These are phyloP conservation scores for Boletus speciosus DNA, from an alignment of 768 basidiomycete species.

Conservation along the genomic window DNA sequence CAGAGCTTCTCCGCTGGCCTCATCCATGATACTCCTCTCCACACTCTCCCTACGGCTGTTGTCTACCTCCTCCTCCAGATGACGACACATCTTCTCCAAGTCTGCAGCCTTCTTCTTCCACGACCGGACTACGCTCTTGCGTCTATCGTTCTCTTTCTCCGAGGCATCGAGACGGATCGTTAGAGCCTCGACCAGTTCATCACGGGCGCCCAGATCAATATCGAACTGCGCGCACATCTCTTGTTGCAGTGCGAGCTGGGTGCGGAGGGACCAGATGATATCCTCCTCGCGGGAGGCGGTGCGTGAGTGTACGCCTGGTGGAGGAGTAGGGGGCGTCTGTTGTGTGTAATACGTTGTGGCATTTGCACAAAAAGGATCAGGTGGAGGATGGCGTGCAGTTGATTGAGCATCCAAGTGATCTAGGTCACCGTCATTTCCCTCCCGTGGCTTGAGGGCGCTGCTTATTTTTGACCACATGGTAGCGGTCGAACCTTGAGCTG, in stretches of 20 bases:
- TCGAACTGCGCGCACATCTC: slow-evolving; percentile 77
- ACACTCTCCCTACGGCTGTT: slow-evolving; percentile 76
- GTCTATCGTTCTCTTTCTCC: slow-evolving; percentile 64
- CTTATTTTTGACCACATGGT: slow-evolving; percentile 64
- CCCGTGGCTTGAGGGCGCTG: slow-evolving; percentile 48
- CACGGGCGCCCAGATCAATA: slow-evolving; percentile 66
- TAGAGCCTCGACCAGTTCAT: slow-evolving; percentile 66
- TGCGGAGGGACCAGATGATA: slow-evolving; percentile 68
- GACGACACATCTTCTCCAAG: slow-evolving; percentile 61
- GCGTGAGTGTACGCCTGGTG: slow-evolving; percentile 48
- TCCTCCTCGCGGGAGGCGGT: slow-evolving; percentile 70
- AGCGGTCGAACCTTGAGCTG: slow-evolving; percentile 1
- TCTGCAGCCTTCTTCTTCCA: slow-evolving; percentile 81
- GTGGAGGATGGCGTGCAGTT: slow-evolving; percentile 41
- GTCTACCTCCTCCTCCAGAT: slow-evolving; percentile 86
- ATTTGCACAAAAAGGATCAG: slow-evolving; percentile 72
- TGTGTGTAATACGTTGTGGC: slow-evolving; percentile 77
- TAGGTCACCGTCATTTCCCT: slow-evolving; percentile 20
- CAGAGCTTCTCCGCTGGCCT: slow-evolving; percentile 74
- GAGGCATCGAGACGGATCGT: slow-evolving; percentile 48
- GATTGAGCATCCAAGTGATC: slow-evolving; percentile 15
- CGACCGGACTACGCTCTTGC: slow-evolving; percentile 47
- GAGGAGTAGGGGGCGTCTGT: slow-evolving; percentile 65
- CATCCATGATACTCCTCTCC: slow-evolving; percentile 80
- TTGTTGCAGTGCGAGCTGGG: slow-evolving; percentile 69